Conservation (phyloP, 306 rosid species). For the Alnus glutinosa region DNA sequence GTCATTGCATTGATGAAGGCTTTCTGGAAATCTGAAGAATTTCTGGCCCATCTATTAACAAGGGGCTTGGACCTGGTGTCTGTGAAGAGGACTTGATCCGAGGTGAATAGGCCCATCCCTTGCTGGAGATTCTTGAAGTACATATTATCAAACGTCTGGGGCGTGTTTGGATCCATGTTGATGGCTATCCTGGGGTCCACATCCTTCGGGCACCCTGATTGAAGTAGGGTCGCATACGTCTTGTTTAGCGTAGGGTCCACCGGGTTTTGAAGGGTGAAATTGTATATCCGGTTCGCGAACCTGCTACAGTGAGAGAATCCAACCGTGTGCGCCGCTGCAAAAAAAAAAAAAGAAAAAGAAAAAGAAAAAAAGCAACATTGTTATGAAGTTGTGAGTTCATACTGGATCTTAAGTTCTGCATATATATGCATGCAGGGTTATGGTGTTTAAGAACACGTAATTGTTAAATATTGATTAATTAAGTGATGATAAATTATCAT, state of each 20-base stretch:
- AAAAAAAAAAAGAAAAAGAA: conserved; percentile 20
- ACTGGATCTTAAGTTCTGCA: neutral
- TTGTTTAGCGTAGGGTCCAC: conserved; percentile 56
- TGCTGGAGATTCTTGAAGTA: conserved; percentile 63
- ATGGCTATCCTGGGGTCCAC: conserved; percentile 72
- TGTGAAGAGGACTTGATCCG: conserved; percentile 65
- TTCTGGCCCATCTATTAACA: conserved; percentile 53
- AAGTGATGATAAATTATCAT: too few relatives aligned
- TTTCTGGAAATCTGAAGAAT: conserved; percentile 33
- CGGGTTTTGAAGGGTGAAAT: conserved; percentile 33
- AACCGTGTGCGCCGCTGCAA: conserved; percentile 70
- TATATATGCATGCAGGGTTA: neutral
- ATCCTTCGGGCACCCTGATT: conserved; percentile 49
- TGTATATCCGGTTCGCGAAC: conserved; percentile 48
- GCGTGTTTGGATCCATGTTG: conserved; percentile 77
- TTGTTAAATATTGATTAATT: too few relatives aligned
- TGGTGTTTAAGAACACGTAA: too few relatives aligned
- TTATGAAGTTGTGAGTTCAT: neutral
- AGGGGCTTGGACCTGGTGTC: conserved; percentile 53
- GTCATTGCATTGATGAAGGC: conserved; percentile 64
- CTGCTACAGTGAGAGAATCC: conserved; percentile 76
- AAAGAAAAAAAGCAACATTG: conserved; percentile 1
- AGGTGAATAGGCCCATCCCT: conserved; percentile 62
- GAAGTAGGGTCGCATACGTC: conserved; percentile 42
- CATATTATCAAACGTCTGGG: conserved; percentile 52